phyloP scores from a whole-genome alignment of 2,329 filamentous ascomycete genomes.

The Fusarium xylarioides region DNA sequence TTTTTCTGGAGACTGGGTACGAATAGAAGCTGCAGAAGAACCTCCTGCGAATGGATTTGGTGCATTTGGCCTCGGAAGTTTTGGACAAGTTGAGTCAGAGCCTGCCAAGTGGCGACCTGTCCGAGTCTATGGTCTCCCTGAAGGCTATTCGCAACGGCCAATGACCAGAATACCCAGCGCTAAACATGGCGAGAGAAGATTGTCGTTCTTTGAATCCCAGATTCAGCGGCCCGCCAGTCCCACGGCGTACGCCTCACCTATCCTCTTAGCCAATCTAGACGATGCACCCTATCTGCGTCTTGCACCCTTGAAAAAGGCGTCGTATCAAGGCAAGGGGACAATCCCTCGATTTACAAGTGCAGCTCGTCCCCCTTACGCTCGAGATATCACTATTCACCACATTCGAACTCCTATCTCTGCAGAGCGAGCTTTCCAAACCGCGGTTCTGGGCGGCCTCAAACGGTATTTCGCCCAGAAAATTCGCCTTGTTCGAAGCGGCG shows the following conservation, averaged over 20 bases:
- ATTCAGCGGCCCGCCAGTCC: conserved; percentile 67
- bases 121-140: conserved; percentile 88
- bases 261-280: conserved; percentile 87
- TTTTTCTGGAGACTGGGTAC: conserved; percentile 97
- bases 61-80: conserved; percentile 73
- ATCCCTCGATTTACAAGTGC: conserved; percentile 65
- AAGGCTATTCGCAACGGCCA: conserved; percentile 70
- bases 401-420: conserved; percentile 89
- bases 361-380: conserved; percentile 66
- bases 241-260: conserved; percentile 80
- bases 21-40: conserved; percentile 79
- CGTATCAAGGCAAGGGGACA: conserved; percentile 60
- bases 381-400: conserved; percentile 87
- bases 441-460: conserved; percentile 86
- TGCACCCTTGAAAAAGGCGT: conserved; percentile 69
- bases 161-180: conserved; percentile 69
- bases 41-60: conserved; percentile 74
- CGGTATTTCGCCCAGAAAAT: conserved; percentile 85
- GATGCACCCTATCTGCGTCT: conserved; percentile 81
- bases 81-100: conserved; percentile 63
- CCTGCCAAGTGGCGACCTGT: conserved; percentile 79
- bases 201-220: conserved; percentile 75
- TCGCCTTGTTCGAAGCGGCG: conserved; percentile 84
- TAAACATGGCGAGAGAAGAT: conserved; percentile 59
- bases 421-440: conserved; percentile 84